These are phyloP conservation scores for Lasiosphaeria hispida DNA, from an alignment of 495 filamentous ascomycete genomes.

Conservation along the genomic window DNA sequence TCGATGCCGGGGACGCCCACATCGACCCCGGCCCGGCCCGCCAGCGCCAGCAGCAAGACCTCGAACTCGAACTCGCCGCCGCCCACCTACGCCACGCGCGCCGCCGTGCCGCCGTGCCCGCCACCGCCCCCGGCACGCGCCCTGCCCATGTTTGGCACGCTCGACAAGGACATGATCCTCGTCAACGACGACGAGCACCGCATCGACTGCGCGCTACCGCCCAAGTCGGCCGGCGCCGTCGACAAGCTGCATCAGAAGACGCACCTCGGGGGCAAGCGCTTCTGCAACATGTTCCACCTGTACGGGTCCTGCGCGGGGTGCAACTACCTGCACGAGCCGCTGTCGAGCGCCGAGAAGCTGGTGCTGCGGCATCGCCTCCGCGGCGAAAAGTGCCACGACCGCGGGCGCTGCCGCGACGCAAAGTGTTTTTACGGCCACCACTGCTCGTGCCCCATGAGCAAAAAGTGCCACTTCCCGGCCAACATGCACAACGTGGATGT, in stretches of 20 bases:
- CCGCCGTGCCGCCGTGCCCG: neutral
- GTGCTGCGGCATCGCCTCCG: conserved; percentile 38
- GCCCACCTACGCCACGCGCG: conserved; percentile 11
- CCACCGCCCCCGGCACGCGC: neutral
- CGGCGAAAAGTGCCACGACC: conserved; percentile 29
- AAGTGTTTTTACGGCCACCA: conserved; percentile 47
- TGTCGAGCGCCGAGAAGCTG: conserved; percentile 37
- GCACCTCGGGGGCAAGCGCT: conserved; percentile 32
- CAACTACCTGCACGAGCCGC: conserved; percentile 32
- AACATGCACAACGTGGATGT: conserved; percentile 1
- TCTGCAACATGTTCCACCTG: conserved; percentile 48
- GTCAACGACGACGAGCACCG: conserved; percentile 46
- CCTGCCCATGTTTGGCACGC: conserved; percentile 13
- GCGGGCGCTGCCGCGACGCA: conserved; percentile 37
- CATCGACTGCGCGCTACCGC: conserved; percentile 34
- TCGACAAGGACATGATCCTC: conserved; percentile 35
- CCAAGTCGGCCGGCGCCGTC: neutral
- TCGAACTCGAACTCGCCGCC: neutral
- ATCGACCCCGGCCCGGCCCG: no score
- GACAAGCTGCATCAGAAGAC: conserved; percentile 25
- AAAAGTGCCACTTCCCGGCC: neutral
- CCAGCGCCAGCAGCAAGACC: no score
- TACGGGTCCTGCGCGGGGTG: conserved; percentile 41
- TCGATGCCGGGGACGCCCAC: no score
- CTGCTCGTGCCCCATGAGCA: conserved; percentile 25